Base-by-base conservation (phyloP, 148 eudicot genomes). In the Polygonum aviculare region DNA sequence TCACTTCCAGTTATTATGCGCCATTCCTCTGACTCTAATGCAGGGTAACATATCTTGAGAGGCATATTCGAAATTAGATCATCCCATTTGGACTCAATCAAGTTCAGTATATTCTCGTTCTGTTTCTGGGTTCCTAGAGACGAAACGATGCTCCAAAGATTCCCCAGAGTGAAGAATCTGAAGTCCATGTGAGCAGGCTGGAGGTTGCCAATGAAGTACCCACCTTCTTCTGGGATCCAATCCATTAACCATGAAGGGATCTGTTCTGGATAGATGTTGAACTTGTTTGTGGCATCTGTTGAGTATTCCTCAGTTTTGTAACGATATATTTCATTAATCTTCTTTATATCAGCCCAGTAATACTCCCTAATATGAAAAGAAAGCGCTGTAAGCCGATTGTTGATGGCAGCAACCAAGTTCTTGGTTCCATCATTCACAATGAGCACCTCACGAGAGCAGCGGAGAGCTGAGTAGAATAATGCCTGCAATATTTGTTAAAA, bases 141-240 rank as follows among this genome's bases (percentile, higher is more conserved):
- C 19, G 97, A 85, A 73, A 91, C 77, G 51, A 92, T 79, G 74
- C 93, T 77, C 98, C 97, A 94, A 67, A 91, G 83, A 74, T 90
- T 94, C 55, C 98, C 97, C 35, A 91, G 93, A 1, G 87, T 88
- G 77, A 94, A 94, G 80, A 94, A 91, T 75, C 93, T 83, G 45
- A 91, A 94, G 78, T 94, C 97, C 98, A 94, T 90, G 76, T 94
- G 93, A 78, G 93, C 97, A 41, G 98, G 97, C 74, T 91, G 95
- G 71, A 94, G 84, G 80, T 91, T 94, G 48, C 98, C 98, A 35
- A 90, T 86, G 72, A 94, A 82, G 81, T 88, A 94, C 54, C 97
- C 97, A 67, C 90, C 94, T 73, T 83, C 75, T 80, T 91, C 94
- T 2, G 93, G 87, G 31, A 94, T 85, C 97, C 98, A 94, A 82